These are phyloP conservation scores for Trichophyton verrucosum DNA, from an alignment of 2,329 filamentous ascomycete genomes.

Conservation along the genomic window DNA sequence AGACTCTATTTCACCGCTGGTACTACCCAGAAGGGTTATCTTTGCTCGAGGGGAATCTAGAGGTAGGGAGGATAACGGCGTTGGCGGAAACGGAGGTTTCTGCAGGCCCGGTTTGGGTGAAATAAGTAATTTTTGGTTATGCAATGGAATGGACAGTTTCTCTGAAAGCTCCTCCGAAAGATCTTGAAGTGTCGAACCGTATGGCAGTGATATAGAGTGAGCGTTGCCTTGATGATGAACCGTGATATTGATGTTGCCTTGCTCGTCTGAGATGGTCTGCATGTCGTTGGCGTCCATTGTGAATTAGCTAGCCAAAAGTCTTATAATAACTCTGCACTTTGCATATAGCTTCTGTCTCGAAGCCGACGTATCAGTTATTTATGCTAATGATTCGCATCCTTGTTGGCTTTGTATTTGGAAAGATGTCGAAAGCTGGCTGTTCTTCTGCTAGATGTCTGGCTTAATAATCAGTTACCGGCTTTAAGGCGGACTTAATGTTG, in stretches of 20 bases:
- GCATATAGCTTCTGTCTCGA: no score
- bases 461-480: neutral
- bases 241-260: slow-evolving; percentile 24
- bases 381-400: neutral
- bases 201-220: slow-evolving; percentile 37
- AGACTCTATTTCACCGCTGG: slow-evolving; percentile 30
- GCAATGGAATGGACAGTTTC: slow-evolving; percentile 27
- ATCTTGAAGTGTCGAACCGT: slow-evolving; percentile 40
- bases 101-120: slow-evolving; percentile 36
- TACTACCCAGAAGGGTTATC: slow-evolving; percentile 36
- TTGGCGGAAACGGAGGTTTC: slow-evolving; percentile 33
- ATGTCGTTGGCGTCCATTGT: neutral
- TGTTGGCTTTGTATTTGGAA: neutral
- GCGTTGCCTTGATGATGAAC: slow-evolving; percentile 45
- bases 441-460: neutral
- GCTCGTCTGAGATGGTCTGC: neutral
- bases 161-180: slow-evolving; percentile 26
- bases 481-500: neutral
- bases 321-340: neutral
- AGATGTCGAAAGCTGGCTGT: neutral
- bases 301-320: neutral
- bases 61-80: slow-evolving; percentile 23
- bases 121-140: slow-evolving; percentile 36
- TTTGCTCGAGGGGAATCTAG: slow-evolving; percentile 30
- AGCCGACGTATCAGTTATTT: neutral